Evolutionary conservation across 2,329 filamentous ascomycete species (phyloP).

Genomic region (Paraphoma sp.): DNA sequence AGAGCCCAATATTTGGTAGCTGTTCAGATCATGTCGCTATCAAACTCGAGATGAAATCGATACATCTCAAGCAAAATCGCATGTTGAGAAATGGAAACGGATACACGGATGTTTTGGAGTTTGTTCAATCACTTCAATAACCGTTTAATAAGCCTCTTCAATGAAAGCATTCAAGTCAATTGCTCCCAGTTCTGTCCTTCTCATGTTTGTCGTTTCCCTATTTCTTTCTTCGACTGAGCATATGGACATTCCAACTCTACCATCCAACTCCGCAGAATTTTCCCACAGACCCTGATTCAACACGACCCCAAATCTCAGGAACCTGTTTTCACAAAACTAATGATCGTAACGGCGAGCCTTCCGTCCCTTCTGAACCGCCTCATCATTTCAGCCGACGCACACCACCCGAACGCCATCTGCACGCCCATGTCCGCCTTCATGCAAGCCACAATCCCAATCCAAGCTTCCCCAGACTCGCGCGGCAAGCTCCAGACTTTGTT

Average conservation of each 20-base stretch:
- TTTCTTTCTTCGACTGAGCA: background rate
- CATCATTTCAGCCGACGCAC: background rate
- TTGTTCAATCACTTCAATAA: slow-evolving; percentile 7
- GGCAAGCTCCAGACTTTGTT: background rate
- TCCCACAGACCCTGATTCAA: background rate
- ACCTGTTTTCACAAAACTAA: background rate
- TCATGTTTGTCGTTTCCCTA: too few relatives aligned
- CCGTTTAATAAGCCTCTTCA: slow-evolving; percentile 4
- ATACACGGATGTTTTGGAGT: slow-evolving; percentile 1
- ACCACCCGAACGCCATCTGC: background rate
- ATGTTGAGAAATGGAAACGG: slow-evolving; percentile 7
- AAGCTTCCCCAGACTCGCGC: background rate
- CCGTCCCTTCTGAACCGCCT: too few relatives aligned
- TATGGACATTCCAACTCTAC: background rate
- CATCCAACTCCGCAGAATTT: background rate
- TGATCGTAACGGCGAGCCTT: too few relatives aligned
- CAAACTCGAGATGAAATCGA: slow-evolving; percentile 13
- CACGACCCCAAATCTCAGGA: background rate
- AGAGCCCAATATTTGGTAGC: background rate
- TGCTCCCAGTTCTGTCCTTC: too few relatives aligned
- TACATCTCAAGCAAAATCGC: slow-evolving; percentile 16
- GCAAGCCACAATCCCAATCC: background rate
- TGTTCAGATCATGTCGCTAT: slow-evolving; percentile 3
- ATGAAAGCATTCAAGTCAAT: background rate
- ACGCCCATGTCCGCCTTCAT: background rate